Conservation (phyloP, 129 eudicot genomes). For the Escallonia herrerae region DNA sequence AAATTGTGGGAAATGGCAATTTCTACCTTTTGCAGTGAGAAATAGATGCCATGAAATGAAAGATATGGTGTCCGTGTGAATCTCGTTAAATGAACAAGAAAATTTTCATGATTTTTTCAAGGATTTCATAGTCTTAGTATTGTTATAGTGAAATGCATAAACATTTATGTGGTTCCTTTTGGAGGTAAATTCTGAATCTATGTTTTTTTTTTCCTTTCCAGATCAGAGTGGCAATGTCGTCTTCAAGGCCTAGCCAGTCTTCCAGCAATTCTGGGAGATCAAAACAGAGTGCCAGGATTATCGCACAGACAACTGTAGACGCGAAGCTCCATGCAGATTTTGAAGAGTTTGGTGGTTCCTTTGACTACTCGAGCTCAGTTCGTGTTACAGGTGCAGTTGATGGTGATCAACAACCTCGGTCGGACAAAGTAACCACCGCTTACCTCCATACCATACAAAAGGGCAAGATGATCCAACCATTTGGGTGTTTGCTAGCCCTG, state of each 20-base stretch:
- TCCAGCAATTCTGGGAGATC: conserved; percentile 58
- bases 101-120: background rate
- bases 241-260: conserved; percentile 59
- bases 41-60: too few species aligned
- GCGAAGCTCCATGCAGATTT: conserved; percentile 94
- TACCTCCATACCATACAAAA: conserved; percentile 85
- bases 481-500: conserved; percentile 82
- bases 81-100: background rate
- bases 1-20: too few species aligned
- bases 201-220: conserved; percentile 7
- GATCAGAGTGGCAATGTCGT: conserved; percentile 53
- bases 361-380: conserved; percentile 81
- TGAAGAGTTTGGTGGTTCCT: conserved; percentile 70
- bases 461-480: conserved; percentile 79
- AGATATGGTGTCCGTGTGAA: background rate
- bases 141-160: background rate
- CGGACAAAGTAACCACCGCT: conserved; percentile 73
- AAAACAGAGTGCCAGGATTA: conserved; percentile 69
- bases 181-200: background rate
- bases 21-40: too few species aligned
- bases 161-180: background rate
- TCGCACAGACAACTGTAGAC: conserved; percentile 75
- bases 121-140: background rate
- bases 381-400: conserved; percentile 28
- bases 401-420: conserved; percentile 31